Conservation (phyloP, 768 basidiomycete genomes). For the Termitomyces heimii region DNA sequence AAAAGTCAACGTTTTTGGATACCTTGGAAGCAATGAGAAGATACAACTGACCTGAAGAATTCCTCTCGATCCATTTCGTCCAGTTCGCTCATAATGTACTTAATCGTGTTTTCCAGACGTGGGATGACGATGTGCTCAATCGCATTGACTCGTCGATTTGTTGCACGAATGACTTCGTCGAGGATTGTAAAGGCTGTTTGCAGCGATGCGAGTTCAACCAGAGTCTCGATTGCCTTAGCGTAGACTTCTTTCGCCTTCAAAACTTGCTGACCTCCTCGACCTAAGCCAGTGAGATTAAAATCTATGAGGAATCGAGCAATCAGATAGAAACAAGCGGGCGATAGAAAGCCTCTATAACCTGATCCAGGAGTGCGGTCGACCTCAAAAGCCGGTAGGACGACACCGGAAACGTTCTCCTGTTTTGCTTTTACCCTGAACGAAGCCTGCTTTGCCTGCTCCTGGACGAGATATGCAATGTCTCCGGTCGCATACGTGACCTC, state of each 20-base stretch:
- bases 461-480: conserved; percentile 96
- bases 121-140: conserved; percentile 98
- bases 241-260: conserved; percentile 95
- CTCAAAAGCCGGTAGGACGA: conserved; percentile 93
- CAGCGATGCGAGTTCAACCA: conserved; percentile 94
- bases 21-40: neutral
- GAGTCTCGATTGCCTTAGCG: conserved; percentile 93
- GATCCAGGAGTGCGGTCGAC: conserved; percentile 81
- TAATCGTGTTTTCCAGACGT: conserved; percentile 93
- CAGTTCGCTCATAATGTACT: conserved; percentile 94
- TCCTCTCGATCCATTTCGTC: conserved; percentile 99
- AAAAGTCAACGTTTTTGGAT: neutral
- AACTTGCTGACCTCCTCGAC: conserved; percentile 95
- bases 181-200: conserved; percentile 98
- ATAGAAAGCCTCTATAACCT: conserved; percentile 36
- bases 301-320: conserved; percentile 37
- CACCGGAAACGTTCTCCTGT: conserved; percentile 98
- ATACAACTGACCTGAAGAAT: conserved; percentile 67
- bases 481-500: conserved; percentile 98
- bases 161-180: conserved; percentile 98
- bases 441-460: conserved; percentile 89
- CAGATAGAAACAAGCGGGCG: neutral
- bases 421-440: conserved; percentile 90
- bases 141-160: conserved; percentile 97
- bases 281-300: conserved; percentile 95